Evolutionary conservation across 2,329 filamentous ascomycete species (phyloP).

Genomic region (Botryotinia calthae): DNA sequence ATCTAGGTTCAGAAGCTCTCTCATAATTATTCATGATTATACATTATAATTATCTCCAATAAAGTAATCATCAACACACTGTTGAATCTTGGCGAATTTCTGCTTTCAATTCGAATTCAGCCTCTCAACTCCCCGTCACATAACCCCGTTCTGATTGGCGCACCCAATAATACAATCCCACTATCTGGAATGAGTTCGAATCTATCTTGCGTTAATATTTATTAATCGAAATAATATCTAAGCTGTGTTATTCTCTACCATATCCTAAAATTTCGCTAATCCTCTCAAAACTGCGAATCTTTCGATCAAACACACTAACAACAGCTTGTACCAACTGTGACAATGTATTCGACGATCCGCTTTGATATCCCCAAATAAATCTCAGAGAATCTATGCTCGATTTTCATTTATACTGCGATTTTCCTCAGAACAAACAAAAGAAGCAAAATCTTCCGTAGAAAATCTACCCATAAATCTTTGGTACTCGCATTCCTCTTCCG

Average conservation of each 20-base stretch:
- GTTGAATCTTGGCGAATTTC: background rate
- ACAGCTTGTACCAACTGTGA: background rate
- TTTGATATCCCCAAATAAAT: background rate
- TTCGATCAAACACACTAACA: background rate
- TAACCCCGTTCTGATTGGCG: background rate
- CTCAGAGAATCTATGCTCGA: too few relatives aligned
- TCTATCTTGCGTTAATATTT: background rate
- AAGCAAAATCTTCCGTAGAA: background rate
- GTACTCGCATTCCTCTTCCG: background rate
- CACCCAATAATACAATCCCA: background rate
- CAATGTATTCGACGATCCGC: background rate
- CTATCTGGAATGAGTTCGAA: background rate
- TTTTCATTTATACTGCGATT: too few relatives aligned
- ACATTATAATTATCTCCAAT: background rate
- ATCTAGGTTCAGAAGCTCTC: background rate
- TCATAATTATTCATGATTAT: background rate
- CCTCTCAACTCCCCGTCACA: background rate
- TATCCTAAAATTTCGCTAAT: background rate
- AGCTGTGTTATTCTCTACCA: background rate
- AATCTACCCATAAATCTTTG: background rate
- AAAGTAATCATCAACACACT: too few relatives aligned
- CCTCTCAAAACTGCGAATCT: background rate
- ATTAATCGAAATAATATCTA: background rate
- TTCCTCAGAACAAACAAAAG: background rate
- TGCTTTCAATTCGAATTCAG: background rate